Evolutionary conservation across 305 asterid genomes (phyloP).

Genomic region (Fraxinus albicans): DNA sequence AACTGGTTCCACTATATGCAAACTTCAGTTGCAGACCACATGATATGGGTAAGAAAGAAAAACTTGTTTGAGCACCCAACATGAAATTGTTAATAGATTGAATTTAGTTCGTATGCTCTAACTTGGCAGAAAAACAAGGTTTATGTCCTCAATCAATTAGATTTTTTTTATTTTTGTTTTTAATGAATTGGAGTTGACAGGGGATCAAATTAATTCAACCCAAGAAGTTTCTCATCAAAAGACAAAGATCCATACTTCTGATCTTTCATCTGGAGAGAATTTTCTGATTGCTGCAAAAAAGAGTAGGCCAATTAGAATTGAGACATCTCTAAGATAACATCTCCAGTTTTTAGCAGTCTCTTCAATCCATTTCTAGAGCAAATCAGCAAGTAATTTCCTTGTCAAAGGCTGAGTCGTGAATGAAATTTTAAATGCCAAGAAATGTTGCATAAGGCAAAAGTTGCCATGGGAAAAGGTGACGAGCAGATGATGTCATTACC

Average conservation of each 20-base stretch:
- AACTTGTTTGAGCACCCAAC: neutral
- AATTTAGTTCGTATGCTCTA: neutral
- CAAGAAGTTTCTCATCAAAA: neutral
- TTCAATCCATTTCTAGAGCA: neutral
- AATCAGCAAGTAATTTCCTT: neutral
- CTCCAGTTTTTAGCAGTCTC: neutral
- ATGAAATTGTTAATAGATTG: neutral
- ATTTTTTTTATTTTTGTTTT: neutral
- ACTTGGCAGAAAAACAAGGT: neutral
- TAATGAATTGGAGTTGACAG: neutral
- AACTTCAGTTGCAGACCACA: neutral
- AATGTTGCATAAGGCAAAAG: neutral
- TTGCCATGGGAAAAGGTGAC: neutral
- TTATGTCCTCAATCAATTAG: neutral
- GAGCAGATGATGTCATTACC: slow-evolving; percentile 38
- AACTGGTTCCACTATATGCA: neutral
- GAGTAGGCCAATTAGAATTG: neutral
- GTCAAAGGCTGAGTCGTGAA: neutral
- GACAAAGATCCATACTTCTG: neutral
- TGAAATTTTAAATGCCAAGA: neutral
- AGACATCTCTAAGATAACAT: neutral
- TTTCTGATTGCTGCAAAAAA: neutral
- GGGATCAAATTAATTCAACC: neutral
- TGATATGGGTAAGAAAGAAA: neutral
- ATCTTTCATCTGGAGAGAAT: neutral